phyloP scores from a whole-genome alignment of 2,329 filamentous ascomycete genomes.

The Bipolaris oryzae region DNA sequence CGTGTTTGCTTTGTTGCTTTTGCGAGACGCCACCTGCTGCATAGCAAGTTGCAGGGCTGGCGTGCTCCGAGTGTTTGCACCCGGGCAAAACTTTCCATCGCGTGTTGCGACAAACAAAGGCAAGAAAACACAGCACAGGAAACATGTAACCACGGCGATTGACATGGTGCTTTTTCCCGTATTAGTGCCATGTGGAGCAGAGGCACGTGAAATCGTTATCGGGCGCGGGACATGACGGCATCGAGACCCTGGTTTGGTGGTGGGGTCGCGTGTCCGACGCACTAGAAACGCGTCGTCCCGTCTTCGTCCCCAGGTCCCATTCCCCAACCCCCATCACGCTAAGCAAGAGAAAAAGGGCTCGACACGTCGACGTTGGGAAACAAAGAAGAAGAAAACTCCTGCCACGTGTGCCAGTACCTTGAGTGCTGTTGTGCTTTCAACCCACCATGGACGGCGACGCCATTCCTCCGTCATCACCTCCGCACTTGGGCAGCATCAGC shows the following conservation, averaged over 20 bases:
- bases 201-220: constrained; percentile 26
- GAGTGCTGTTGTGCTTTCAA: neutral
- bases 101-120: neutral
- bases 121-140: neutral
- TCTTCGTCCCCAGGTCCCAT: constrained; percentile 4
- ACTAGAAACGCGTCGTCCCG: constrained; percentile 19
- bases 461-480: constrained; percentile 32
- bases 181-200: neutral
- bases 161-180: neutral
- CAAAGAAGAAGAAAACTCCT: neutral
- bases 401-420: too few relatives aligned
- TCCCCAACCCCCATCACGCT: constrained; percentile 1
- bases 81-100: neutral
- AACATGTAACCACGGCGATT: too few relatives aligned
- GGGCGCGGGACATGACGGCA: constrained; percentile 24
- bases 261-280: constrained; percentile 25
- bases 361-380: neutral
- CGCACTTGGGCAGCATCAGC: constrained; percentile 27
- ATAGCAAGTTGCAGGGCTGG: neutral
- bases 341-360: neutral
- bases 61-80: neutral
- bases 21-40: constrained; percentile 39
- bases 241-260: constrained; percentile 20
- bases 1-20: constrained; percentile 51
- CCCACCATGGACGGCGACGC: constrained; percentile 31